Evolutionary conservation across 345 rosid genomes (phyloP).

Genomic region (Diplotaxis tenuifolia): DNA sequence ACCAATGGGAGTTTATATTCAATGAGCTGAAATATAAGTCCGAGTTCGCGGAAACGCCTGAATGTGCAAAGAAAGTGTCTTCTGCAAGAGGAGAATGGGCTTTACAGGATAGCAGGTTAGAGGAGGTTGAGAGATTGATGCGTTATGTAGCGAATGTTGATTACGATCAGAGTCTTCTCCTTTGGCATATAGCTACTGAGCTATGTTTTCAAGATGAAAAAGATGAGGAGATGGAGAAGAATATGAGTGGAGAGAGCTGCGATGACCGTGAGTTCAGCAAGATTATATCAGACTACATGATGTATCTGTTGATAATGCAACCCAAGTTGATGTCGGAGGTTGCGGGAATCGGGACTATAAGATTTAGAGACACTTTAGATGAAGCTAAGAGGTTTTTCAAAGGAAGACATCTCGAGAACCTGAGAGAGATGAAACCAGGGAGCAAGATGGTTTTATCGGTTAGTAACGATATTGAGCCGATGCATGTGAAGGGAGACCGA

Average conservation of each 20-base stretch:
- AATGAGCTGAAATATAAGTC: conserved; percentile 43
- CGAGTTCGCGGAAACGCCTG: conserved; percentile 39
- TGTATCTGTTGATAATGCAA: conserved; percentile 44
- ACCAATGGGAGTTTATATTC: conserved; percentile 53
- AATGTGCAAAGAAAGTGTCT: conserved; percentile 42
- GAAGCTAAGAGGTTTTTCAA: conserved; percentile 28
- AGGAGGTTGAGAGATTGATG: conserved; percentile 19
- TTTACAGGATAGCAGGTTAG: conserved; percentile 22
- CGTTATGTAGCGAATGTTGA: conserved; percentile 35
- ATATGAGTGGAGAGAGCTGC: not conserved
- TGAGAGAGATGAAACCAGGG: conserved; percentile 1
- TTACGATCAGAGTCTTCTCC: conserved; percentile 37
- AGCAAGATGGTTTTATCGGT: conserved; percentile 4
- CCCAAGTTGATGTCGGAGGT: conserved; percentile 34
- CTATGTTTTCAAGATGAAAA: conserved; percentile 25
- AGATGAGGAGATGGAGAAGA: not conserved
- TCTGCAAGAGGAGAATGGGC: conserved; percentile 57
- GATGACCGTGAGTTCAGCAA: conserved; percentile 30
- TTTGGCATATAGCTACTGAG: conserved; percentile 42
- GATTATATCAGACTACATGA: conserved; percentile 44
- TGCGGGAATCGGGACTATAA: conserved; percentile 35
- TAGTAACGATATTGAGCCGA: not conserved
- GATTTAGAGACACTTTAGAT: conserved; percentile 33
- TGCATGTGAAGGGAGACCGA: conserved; percentile 15
- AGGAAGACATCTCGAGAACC: not conserved